Evolutionary conservation across 306 rosid species (phyloP).

Genomic region (Sechiopsis laciniata): DNA sequence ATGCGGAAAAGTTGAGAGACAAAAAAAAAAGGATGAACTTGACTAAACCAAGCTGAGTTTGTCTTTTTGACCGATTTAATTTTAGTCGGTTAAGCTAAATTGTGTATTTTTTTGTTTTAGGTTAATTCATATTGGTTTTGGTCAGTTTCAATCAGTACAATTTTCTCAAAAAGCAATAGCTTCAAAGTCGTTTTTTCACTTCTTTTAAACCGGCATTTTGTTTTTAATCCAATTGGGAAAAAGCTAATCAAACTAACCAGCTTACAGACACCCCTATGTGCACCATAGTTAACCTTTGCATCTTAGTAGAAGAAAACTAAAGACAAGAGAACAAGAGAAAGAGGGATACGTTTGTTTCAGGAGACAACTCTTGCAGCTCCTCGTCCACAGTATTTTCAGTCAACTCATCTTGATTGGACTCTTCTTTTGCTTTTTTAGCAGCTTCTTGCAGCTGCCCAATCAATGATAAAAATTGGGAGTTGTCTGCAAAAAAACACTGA

Average conservation of each 20-base stretch:
- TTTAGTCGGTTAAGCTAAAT: not conserved
- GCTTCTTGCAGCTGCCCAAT: slow-evolving; percentile 54
- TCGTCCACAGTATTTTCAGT: slow-evolving; percentile 38
- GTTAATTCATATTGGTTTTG: not conserved
- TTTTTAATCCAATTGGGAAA: too few relatives aligned
- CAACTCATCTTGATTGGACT: slow-evolving; percentile 35
- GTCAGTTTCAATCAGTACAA: not conserved
- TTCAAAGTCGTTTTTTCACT: too few relatives aligned
- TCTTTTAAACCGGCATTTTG: too few relatives aligned
- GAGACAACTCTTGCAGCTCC: slow-evolving; percentile 32
- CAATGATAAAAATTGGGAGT: slow-evolving; percentile 41
- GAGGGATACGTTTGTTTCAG: slow-evolving; percentile 41
- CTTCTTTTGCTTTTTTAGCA: slow-evolving; percentile 49
- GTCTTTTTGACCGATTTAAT: not conserved
- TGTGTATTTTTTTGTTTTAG: not conserved
- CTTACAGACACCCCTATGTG: not conserved
- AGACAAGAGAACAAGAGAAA: slow-evolving; percentile 22
- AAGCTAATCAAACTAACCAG: too few relatives aligned
- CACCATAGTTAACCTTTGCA: not conserved
- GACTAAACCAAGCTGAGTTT: not conserved
- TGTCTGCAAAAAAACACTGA: slow-evolving; percentile 38
- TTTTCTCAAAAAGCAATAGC: too few relatives aligned
- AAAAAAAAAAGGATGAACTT: not conserved
- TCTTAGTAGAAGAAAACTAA: slow-evolving; percentile 6
- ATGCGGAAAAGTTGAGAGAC: too few relatives aligned